Conservation (phyloP, 108 stramenopile species). For the Conticribra weissflogii region DNA sequence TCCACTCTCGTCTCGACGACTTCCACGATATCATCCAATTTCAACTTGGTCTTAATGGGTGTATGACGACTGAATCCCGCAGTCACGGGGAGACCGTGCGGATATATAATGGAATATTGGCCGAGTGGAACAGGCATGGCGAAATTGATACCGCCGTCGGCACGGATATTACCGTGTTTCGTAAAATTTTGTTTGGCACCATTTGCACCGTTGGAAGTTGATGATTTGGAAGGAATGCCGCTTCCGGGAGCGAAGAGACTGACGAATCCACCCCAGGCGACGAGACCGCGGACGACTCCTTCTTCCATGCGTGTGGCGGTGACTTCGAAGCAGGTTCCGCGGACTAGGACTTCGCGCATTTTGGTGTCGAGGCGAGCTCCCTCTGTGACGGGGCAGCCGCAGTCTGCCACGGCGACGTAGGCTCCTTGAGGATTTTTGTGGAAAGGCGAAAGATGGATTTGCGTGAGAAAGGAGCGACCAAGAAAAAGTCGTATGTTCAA, state of each 20-base stretch:
- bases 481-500: no score
- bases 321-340: slow-evolving; percentile 10
- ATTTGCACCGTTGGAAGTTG: not conserved
- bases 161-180: not conserved
- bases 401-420: slow-evolving; percentile 39
- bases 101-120: slow-evolving; percentile 5
- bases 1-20: slow-evolving; percentile 8
- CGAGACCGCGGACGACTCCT: slow-evolving; percentile 7
- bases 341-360: not conserved
- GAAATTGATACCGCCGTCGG: not conserved
- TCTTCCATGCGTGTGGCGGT: slow-evolving; percentile 17
- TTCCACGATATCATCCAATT: not conserved
- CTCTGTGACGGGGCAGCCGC: slow-evolving; percentile 40
- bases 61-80: slow-evolving; percentile 1
- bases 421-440: slow-evolving; percentile 1
- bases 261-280: slow-evolving; percentile 5
- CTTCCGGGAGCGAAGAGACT: not conserved
- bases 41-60: not conserved
- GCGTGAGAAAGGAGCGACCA: no score
- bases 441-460: not conserved
- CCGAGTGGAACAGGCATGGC: slow-evolving; percentile 11
- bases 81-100: slow-evolving; percentile 12
- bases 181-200: not conserved
- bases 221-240: not conserved
- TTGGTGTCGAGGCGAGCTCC: slow-evolving; percentile 42